Evolutionary conservation across 108 stramenopile species (phyloP).

Genomic region (Cyclotella choctawhatcheeana): DNA sequence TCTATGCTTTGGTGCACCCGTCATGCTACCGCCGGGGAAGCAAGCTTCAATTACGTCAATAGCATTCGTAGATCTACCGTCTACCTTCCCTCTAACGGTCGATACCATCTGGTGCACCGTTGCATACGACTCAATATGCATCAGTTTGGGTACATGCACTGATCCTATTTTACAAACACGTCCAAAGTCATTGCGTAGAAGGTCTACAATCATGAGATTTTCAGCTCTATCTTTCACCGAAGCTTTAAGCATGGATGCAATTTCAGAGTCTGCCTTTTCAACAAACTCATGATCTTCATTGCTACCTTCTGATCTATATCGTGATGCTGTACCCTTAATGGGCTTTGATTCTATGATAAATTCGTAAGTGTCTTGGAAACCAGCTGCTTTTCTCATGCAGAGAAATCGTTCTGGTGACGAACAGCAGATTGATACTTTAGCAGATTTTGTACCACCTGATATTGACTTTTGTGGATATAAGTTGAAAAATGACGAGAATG

Average conservation of each 20-base stretch:
- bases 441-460: not conserved
- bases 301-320: constrained; percentile 52
- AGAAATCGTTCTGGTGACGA: constrained; percentile 96
- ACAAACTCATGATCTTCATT: constrained; percentile 37
- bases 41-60: constrained; percentile 89
- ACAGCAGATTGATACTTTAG: constrained; percentile 85
- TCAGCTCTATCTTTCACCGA: constrained; percentile 91
- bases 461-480: constrained; percentile 30
- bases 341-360: constrained; percentile 93
- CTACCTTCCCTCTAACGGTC: constrained; percentile 82
- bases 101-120: constrained; percentile 98
- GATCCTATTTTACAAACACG: constrained; percentile 88
- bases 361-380: not conserved
- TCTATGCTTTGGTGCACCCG: constrained; percentile 96
- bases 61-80: constrained; percentile 46
- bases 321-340: constrained; percentile 93
- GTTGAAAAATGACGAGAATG: constrained; percentile 86
- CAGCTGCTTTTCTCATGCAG: constrained; percentile 53
- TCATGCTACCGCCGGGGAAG: constrained; percentile 98
- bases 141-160: constrained; percentile 92
- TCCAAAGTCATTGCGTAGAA: constrained; percentile 94
- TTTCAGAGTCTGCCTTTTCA: constrained; percentile 55
- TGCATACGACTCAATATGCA: constrained; percentile 94
- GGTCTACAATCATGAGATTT: constrained; percentile 98
- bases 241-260: constrained; percentile 56